Percentiles rank a stretch among this genome's conserved stretches.
These are phyloP conservation scores for Kluyveromyces marxianus DNA, from an alignment of 1,139 yeast species.

Conservation along the genomic window DNA sequence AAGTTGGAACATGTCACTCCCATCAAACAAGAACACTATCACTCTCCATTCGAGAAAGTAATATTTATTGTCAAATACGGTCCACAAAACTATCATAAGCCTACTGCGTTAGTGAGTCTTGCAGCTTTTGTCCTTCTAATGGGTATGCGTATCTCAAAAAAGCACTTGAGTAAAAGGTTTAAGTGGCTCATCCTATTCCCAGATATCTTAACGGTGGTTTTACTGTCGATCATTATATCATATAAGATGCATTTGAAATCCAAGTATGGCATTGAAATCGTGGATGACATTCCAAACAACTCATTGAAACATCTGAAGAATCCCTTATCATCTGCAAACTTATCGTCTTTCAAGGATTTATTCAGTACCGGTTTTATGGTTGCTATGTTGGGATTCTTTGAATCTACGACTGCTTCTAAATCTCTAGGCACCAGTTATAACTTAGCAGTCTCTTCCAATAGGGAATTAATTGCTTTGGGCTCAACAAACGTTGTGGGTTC, in stretches of 20 bases:
- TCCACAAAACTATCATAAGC: slow-evolving; percentile 36
- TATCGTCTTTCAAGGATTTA: slow-evolving; percentile 29
- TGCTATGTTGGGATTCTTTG: slow-evolving; percentile 87
- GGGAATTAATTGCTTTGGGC: slow-evolving; percentile 81
- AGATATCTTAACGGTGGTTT: slow-evolving; percentile 72
- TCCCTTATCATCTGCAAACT: slow-evolving; percentile 38
- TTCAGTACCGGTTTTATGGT: slow-evolving; percentile 61
- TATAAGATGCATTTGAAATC: slow-evolving; percentile 46
- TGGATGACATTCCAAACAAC: slow-evolving; percentile 54
- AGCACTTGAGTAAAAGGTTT: slow-evolving; percentile 27
- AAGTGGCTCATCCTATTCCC: slow-evolving; percentile 48
- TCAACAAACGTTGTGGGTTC: slow-evolving; percentile 61
- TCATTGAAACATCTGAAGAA: slow-evolving; percentile 38
- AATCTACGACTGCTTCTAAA: slow-evolving; percentile 88
- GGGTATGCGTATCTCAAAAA: slow-evolving; percentile 39
- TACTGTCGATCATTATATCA: slow-evolving; percentile 54
- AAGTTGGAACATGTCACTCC: slow-evolving; percentile 39
- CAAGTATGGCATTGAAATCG: slow-evolving; percentile 49
- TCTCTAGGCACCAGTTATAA: slow-evolving; percentile 62
- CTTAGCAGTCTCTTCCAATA: slow-evolving; percentile 61
- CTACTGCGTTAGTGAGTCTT: slow-evolving; percentile 49
- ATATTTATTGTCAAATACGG: slow-evolving; percentile 44
- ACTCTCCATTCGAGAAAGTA: slow-evolving; percentile 70
- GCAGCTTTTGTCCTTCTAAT: slow-evolving; percentile 41
- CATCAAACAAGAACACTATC: slow-evolving; percentile 41